phyloP scores from a whole-genome alignment of 345 rosid genomes.

The Passiflora organensis region DNA sequence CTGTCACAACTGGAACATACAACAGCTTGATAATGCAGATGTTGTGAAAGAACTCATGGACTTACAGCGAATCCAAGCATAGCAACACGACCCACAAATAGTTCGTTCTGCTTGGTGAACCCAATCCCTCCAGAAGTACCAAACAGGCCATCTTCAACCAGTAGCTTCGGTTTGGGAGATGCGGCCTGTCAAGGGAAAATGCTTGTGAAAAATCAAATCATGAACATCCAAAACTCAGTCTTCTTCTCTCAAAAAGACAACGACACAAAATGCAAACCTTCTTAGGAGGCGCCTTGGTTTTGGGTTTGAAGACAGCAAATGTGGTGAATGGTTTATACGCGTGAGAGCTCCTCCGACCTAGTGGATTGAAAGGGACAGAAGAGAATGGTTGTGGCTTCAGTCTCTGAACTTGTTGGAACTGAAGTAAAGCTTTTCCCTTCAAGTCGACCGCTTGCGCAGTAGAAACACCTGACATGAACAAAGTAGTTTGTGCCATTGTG shows the following conservation, averaged over 20 bases:
- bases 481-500: slow-evolving; percentile 77
- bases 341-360: slow-evolving; percentile 18
- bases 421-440: slow-evolving; percentile 48
- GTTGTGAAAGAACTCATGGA: not conserved
- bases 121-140: slow-evolving; percentile 98
- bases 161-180: slow-evolving; percentile 35
- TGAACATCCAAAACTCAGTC: too few relatives aligned
- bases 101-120: slow-evolving; percentile 89
- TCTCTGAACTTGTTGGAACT: slow-evolving; percentile 44
- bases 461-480: slow-evolving; percentile 68
- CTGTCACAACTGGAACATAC: too few relatives aligned
- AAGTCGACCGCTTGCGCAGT: slow-evolving; percentile 32
- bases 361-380: slow-evolving; percentile 30
- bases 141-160: slow-evolving; percentile 82
- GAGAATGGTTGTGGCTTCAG: slow-evolving; percentile 41
- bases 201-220: too few relatives aligned
- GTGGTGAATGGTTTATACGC: slow-evolving; percentile 25
- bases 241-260: not conserved
- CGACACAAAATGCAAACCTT: slow-evolving; percentile 31
- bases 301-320: slow-evolving; percentile 75
- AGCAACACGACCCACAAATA: slow-evolving; percentile 98
- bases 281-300: slow-evolving; percentile 72
- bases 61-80: slow-evolving; percentile 98
- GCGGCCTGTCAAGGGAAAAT: too few relatives aligned
- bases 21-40: too few relatives aligned